phyloP scores from a whole-genome alignment of 1,284 basidiomycete species.

The Cryptococcus floricola region DNA sequence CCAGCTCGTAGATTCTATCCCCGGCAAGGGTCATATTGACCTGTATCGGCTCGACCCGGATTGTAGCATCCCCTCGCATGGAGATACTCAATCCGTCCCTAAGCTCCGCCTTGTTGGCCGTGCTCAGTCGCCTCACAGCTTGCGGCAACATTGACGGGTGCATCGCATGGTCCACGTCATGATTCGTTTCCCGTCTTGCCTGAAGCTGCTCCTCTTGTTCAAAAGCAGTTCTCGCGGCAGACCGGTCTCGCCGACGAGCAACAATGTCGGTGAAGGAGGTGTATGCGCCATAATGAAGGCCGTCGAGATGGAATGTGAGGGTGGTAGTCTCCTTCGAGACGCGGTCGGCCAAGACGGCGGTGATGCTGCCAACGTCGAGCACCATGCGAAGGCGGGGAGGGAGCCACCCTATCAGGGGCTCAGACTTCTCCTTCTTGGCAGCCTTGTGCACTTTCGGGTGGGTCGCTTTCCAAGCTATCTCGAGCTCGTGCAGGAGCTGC shows the following conservation, averaged over 20 bases:
- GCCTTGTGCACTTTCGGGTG: constrained; percentile 7
- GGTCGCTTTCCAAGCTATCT: constrained; percentile 19
- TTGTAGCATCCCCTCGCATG: constrained; percentile 20
- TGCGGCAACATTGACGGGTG: constrained; percentile 25
- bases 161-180: constrained; percentile 19
- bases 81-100: constrained; percentile 29
- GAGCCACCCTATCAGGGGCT: constrained; percentile 1
- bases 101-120: constrained; percentile 13
- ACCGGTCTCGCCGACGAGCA: constrained; percentile 23
- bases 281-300: constrained; percentile 27
- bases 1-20: constrained; percentile 25
- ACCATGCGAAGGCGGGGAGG: constrained; percentile 35
- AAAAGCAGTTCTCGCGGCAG: constrained; percentile 22
- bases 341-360: constrained; percentile 29
- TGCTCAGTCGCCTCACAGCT: constrained; percentile 16
- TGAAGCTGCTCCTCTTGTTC: constrained; percentile 27
- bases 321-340: constrained; percentile 30
- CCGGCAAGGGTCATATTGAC: constrained; percentile 31
- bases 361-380: constrained; percentile 35
- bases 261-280: constrained; percentile 28
- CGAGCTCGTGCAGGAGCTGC: constrained; percentile 33
- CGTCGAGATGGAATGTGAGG: constrained; percentile 31
- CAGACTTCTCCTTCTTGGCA: not conserved
- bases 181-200: constrained; percentile 12
- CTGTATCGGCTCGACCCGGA: constrained; percentile 30